Percentiles rank a stretch among this genome's conserved stretches.
These are phyloP conservation scores for Fusarium poae DNA, from an alignment of 2,329 filamentous ascomycete species.

Conservation along the genomic window DNA sequence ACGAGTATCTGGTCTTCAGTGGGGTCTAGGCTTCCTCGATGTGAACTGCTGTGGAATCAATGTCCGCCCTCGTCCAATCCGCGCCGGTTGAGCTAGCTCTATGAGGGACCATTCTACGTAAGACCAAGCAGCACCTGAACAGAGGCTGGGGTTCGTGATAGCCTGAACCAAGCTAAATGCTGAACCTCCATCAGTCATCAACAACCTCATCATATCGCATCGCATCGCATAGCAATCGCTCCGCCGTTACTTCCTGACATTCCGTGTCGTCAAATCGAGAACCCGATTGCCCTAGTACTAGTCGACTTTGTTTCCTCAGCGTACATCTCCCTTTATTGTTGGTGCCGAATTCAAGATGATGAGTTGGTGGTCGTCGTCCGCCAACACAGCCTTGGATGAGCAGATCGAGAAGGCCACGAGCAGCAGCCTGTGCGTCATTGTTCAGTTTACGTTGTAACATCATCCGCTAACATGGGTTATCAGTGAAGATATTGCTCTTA, in stretches of 20 bases:
- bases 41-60: slow-evolving; percentile 38
- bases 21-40: slow-evolving; percentile 31
- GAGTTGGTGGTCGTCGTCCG: slow-evolving; percentile 96
- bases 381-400: slow-evolving; percentile 92
- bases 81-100: slow-evolving; percentile 38
- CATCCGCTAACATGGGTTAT: slow-evolving; percentile 24
- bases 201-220: slow-evolving; percentile 17
- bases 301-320: background rate
- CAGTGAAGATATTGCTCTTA: slow-evolving; percentile 95
- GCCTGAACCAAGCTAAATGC: slow-evolving; percentile 33
- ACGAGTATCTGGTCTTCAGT: slow-evolving; percentile 2
- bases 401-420: slow-evolving; percentile 96
- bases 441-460: slow-evolving; percentile 30
- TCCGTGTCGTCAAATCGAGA: slow-evolving; percentile 5
- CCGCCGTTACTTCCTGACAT: slow-evolving; percentile 24
- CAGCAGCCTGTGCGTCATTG: slow-evolving; percentile 81
- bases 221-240: slow-evolving; percentile 12
- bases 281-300: background rate
- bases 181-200: slow-evolving; percentile 43
- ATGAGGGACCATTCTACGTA: slow-evolving; percentile 40
- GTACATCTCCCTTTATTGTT: slow-evolving; percentile 12
- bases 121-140: slow-evolving; percentile 40
- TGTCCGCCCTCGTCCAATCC: slow-evolving; percentile 28
- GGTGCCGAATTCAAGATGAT: slow-evolving; percentile 67
- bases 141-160: slow-evolving; percentile 45